phyloP scores from a whole-genome alignment of 2,329 filamentous ascomycete species.

The Fusarium sp. region DNA sequence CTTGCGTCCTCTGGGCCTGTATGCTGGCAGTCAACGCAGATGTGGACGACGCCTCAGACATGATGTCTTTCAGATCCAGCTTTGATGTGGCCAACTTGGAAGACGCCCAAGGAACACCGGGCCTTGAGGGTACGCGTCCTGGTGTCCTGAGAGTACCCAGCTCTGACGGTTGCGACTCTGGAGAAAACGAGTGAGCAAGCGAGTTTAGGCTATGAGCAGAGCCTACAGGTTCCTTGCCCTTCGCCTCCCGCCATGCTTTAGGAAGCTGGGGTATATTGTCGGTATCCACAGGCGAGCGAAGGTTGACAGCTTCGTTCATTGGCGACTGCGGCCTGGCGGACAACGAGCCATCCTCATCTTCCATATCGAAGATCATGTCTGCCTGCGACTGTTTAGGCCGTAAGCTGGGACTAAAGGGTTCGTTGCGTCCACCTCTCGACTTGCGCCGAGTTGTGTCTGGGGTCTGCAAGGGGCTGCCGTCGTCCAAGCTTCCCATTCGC shows the following conservation, averaged over 20 bases:
- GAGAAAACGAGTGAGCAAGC: conserved; percentile 39
- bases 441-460: conserved; percentile 60
- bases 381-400: conserved; percentile 74
- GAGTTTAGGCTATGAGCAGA: conserved; percentile 20
- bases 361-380: conserved; percentile 95
- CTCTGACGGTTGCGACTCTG: conserved; percentile 19
- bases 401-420: conserved; percentile 72
- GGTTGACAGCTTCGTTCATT: conserved; percentile 28
- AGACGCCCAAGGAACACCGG: conserved; percentile 61
- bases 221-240: conserved; percentile 41
- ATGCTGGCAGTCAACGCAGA: conserved; percentile 67
- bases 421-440: conserved; percentile 61
- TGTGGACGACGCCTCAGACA: conserved; percentile 67
- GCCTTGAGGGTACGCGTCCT: conserved; percentile 23
- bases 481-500: conserved; percentile 73
- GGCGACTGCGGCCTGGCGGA: conserved; percentile 47
- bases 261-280: conserved; percentile 48
- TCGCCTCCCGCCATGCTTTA: conserved; percentile 47
- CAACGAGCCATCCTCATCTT: conserved; percentile 71
- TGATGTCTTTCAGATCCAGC: conserved; percentile 80
- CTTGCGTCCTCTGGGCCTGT: conserved; percentile 61
- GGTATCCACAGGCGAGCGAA: conserved; percentile 41
- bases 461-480: conserved; percentile 57
- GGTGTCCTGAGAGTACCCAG: conserved; percentile 9
- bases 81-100: conserved; percentile 68